These are phyloP conservation scores for Daedalea quercina DNA, from an alignment of 768 basidiomycete genomes.

Conservation along the genomic window DNA sequence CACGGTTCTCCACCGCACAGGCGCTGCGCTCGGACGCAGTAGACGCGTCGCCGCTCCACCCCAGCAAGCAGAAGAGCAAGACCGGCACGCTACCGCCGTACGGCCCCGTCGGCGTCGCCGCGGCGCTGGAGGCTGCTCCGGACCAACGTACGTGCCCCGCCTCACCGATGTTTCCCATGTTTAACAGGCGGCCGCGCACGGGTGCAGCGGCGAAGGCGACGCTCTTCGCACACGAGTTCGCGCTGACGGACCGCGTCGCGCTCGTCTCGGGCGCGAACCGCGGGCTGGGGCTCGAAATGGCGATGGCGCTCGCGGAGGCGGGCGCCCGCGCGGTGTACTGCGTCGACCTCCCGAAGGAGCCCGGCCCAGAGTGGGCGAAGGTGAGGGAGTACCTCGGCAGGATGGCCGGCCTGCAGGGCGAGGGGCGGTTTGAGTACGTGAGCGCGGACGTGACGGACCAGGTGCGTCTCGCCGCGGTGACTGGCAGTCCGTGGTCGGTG, in stretches of 20 bases:
- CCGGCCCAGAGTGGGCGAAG: conserved; percentile 51
- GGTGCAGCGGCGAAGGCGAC: conserved; percentile 16
- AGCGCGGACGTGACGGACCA: conserved; percentile 62
- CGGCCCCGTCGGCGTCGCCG: conserved; percentile 56
- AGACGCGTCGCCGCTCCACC: conserved; percentile 9
- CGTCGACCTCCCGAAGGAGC: conserved; percentile 50
- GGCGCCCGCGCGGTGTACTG: conserved; percentile 65
- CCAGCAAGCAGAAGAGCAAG: conserved; percentile 26
- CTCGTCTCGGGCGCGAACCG: conserved; percentile 35
- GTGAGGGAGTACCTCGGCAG: conserved; percentile 38
- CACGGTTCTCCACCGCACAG: conserved; percentile 10
- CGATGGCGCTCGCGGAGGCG: conserved; percentile 63
- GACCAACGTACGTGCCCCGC: conserved; percentile 51
- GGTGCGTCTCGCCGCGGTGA: conserved; percentile 22
- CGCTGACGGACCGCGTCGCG: conserved; percentile 28
- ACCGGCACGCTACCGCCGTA: conserved; percentile 39
- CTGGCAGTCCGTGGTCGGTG: not conserved
- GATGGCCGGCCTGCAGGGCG: conserved; percentile 14
- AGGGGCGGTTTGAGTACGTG: conserved; percentile 51
- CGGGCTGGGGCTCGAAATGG: conserved; percentile 80
- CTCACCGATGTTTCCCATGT: not conserved
- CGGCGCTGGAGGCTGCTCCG: conserved; percentile 41
- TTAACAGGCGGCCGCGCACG: not conserved
- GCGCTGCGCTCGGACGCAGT: not conserved
- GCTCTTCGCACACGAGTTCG: conserved; percentile 21